phyloP scores from a whole-genome alignment of 1,284 basidiomycete species.

The Trametes versicolor region DNA sequence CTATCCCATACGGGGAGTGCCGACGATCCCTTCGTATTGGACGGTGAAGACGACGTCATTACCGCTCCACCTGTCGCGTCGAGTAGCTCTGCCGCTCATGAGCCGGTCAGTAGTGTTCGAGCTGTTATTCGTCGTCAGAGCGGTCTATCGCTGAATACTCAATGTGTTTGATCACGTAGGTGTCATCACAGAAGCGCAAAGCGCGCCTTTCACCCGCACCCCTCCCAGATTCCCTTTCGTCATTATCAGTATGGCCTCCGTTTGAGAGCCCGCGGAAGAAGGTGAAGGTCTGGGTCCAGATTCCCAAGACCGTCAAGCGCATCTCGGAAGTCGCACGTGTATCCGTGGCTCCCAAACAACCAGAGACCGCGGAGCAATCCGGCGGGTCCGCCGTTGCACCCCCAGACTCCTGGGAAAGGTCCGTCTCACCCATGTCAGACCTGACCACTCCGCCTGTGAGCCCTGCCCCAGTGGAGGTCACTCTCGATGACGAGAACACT shows the following conservation, averaged over 20 bases:
- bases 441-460: background rate
- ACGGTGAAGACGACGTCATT: background rate
- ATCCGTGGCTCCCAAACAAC: background rate
- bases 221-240: background rate
- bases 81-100: background rate
- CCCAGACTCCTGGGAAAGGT: background rate
- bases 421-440: background rate
- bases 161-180: background rate
- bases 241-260: background rate
- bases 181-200: slow-evolving; percentile 1
- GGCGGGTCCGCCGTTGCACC: background rate
- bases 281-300: slow-evolving; percentile 2
- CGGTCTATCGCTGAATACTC: background rate
- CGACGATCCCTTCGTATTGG: slow-evolving; percentile 1
- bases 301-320: background rate
- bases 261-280: slow-evolving; percentile 12
- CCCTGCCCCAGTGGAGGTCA: background rate
- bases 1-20: background rate
- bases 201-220: background rate
- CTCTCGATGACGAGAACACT: background rate
- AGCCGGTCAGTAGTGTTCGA: background rate
- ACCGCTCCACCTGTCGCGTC: background rate
- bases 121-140: background rate
- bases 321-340: background rate
- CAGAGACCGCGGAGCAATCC: background rate